phyloP scores from a whole-genome alignment of 495 filamentous ascomycete species.

The Xylaria bambusicola region DNA sequence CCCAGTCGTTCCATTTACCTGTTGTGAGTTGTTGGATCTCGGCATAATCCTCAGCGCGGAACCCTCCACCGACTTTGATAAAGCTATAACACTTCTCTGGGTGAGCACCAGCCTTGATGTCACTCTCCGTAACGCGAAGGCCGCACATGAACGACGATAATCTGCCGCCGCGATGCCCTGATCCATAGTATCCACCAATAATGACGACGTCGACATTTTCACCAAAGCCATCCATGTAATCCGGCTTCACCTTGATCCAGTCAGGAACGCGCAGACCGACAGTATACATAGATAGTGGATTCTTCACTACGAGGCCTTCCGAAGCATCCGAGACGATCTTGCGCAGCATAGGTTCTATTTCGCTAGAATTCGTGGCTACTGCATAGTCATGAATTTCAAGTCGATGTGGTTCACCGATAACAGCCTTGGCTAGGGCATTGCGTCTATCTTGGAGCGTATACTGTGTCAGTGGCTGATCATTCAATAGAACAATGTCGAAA shows the following conservation, averaged over 20 bases:
- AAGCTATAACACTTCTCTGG: slow-evolving; percentile 84
- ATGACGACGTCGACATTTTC: slow-evolving; percentile 89
- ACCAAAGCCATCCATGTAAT: slow-evolving; percentile 97
- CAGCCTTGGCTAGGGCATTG: slow-evolving; percentile 66
- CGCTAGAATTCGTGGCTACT: slow-evolving; percentile 63
- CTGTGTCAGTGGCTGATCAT: slow-evolving; percentile 72
- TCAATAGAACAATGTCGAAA: slow-evolving; percentile 90
- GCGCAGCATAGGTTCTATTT: slow-evolving; percentile 76
- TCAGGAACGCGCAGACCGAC: slow-evolving; percentile 92
- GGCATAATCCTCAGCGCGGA: slow-evolving; percentile 81
- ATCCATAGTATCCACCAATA: slow-evolving; percentile 91
- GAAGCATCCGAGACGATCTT: slow-evolving; percentile 84
- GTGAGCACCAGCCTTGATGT: slow-evolving; percentile 54
- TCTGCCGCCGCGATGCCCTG: slow-evolving; percentile 77
- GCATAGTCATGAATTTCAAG: slow-evolving; percentile 81
- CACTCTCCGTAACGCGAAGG: slow-evolving; percentile 70
- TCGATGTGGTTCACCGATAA: slow-evolving; percentile 67
- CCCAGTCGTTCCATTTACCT: slow-evolving; percentile 89
- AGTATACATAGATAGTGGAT: slow-evolving; percentile 81
- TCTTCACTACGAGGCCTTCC: slow-evolving; percentile 93
- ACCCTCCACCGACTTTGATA: slow-evolving; percentile 94
- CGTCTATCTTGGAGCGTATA: slow-evolving; percentile 84
- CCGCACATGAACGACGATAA: slow-evolving; percentile 89
- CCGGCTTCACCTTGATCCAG: slow-evolving; percentile 99
- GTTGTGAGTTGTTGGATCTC: slow-evolving; percentile 81